Evolutionary conservation across 1,284 basidiomycete genomes (phyloP).

Genomic region (Melampsora americana): DNA sequence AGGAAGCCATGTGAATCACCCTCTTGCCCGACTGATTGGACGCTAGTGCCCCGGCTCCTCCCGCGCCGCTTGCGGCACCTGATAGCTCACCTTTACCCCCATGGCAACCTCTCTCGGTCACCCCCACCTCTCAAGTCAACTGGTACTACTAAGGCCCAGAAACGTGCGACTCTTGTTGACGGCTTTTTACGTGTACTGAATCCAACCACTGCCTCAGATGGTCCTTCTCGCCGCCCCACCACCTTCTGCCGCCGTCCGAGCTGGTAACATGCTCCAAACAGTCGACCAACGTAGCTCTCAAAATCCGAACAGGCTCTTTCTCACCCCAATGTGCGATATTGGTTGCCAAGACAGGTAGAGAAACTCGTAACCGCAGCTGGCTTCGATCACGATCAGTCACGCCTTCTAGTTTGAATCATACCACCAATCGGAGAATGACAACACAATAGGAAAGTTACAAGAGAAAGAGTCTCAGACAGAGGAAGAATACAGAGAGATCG

Average conservation of each 20-base stretch:
- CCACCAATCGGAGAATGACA: conserved; percentile 38
- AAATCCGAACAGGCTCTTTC: neutral
- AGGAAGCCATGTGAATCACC: neutral
- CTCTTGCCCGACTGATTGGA: neutral
- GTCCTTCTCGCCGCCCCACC: neutral
- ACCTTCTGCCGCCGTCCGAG: neutral
- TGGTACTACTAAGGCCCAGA: neutral
- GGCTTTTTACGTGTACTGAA: conserved; percentile 37
- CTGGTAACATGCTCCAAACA: neutral
- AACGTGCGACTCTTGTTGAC: conserved; percentile 23
- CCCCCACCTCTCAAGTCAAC: neutral
- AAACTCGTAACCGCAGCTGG: conserved; percentile 21
- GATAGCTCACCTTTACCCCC: too few relatives aligned
- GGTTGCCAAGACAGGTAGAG: conserved; percentile 8
- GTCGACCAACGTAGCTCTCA: neutral
- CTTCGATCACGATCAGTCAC: neutral
- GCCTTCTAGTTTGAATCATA: neutral
- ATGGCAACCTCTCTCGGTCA: neutral
- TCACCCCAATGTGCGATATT: neutral
- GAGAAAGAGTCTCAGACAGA: conserved; percentile 26
- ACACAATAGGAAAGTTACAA: conserved; percentile 40
- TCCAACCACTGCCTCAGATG: neutral
- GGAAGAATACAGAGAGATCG: neutral
- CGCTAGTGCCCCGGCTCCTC: neutral
- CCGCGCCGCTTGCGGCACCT: neutral